Percentiles rank a stretch among this genome's conserved stretches.
Conservation (phyloP, 2,329 filamentous ascomycete species). For the Trichoderma aggressivum region DNA sequence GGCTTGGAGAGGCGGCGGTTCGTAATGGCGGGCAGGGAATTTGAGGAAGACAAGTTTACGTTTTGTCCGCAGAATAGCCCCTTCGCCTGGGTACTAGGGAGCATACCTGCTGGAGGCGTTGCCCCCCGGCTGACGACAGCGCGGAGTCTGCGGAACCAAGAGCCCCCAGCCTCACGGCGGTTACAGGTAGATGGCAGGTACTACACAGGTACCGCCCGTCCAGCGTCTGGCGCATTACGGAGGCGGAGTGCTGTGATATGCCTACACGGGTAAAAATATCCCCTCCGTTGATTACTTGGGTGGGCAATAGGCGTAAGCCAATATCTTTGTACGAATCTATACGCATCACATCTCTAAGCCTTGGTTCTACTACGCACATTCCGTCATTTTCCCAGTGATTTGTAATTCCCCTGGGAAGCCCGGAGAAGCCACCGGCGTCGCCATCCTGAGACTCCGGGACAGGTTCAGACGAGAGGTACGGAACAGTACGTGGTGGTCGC, state of each 20-base stretch:
- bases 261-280: neutral
- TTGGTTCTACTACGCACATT: neutral
- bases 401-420: neutral
- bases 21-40: constrained; percentile 14
- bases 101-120: constrained; percentile 13
- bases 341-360: neutral
- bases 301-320: neutral
- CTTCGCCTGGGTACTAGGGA: constrained; percentile 14
- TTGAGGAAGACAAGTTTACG: constrained; percentile 24
- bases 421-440: neutral
- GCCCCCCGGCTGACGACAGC: constrained; percentile 29
- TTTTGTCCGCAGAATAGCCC: constrained; percentile 15
- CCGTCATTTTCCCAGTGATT: neutral
- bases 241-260: neutral
- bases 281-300: neutral
- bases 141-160: constrained; percentile 24
- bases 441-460: neutral
- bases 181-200: neutral
- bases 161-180: constrained; percentile 19
- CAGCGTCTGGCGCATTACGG: neutral
- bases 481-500: neutral
- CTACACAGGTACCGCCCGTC: neutral
- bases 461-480: neutral
- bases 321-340: neutral
- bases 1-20: constrained; percentile 23